Evolutionary conservation across 2,329 filamentous ascomycete species (phyloP).

Genomic region (Dactylellina parvicollis): DNA sequence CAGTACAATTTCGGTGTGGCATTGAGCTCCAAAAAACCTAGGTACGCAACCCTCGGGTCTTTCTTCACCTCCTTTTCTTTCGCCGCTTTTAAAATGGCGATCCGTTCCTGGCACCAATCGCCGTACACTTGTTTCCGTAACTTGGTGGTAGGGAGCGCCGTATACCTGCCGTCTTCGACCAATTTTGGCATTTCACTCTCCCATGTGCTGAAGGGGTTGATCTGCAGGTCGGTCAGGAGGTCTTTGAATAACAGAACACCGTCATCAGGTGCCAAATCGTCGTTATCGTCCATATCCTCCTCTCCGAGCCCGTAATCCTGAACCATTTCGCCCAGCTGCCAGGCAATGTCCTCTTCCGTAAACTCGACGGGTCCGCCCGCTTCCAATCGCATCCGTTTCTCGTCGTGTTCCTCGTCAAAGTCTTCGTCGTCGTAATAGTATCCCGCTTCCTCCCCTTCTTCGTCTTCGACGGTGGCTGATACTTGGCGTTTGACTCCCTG

Average conservation of each 20-base stretch:
- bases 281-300: conserved; percentile 77
- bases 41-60: conserved; percentile 83
- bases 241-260: conserved; percentile 64
- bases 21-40: conserved; percentile 80
- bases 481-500: conserved; percentile 54
- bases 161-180: conserved; percentile 87
- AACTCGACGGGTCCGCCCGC: conserved; percentile 75
- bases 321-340: conserved; percentile 88
- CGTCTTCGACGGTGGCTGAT: conserved; percentile 65
- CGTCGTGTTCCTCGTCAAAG: conserved; percentile 66
- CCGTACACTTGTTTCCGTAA: conserved; percentile 83
- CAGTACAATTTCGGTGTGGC: conserved; percentile 94
- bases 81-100: conserved; percentile 75
- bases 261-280: conserved; percentile 59
- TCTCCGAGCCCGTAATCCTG: conserved; percentile 81
- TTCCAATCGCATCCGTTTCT: conserved; percentile 67
- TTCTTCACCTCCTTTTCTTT: conserved; percentile 80
- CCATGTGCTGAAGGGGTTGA: conserved; percentile 91
- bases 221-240: conserved; percentile 80
- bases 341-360: conserved; percentile 92
- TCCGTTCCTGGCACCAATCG: conserved; percentile 81
- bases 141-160: conserved; percentile 81
- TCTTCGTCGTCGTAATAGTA: conserved; percentile 66
- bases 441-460: conserved; percentile 73
- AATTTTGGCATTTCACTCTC: conserved; percentile 85